Conservation (phyloP, 768 basidiomycete genomes). For the Termitomyces eurrhizus region DNA sequence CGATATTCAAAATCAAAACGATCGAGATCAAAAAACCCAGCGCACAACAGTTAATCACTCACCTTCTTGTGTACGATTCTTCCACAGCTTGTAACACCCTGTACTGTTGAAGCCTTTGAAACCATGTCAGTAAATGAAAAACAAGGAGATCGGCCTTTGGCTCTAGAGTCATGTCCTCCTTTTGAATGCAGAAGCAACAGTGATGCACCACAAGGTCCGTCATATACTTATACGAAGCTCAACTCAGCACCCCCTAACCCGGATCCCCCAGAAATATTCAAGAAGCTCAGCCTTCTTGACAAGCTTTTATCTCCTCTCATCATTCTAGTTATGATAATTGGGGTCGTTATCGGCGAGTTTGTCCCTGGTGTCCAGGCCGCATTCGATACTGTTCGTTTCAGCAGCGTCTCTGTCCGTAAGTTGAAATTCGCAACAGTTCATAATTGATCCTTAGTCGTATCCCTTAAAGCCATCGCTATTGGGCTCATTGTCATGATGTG, state of each 20-base stretch:
- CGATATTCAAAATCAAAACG: constrained; percentile 16
- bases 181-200: neutral
- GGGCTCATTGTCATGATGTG: constrained; percentile 89
- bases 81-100: neutral
- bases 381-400: constrained; percentile 58
- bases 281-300: neutral
- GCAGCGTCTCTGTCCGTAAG: constrained; percentile 77
- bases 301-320: neutral
- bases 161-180: neutral
- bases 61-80: neutral
- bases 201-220: constrained; percentile 1
- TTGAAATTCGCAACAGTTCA: constrained; percentile 9
- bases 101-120: neutral
- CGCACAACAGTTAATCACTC: neutral
- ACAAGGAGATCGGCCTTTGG: neutral
- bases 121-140: neutral
- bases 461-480: constrained; percentile 64
- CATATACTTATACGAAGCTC: neutral
- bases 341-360: constrained; percentile 71
- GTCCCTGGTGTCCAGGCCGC: constrained; percentile 55
- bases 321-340: constrained; percentile 67
- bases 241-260: neutral
- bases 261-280: constrained; percentile 1
- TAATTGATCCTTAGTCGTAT: neutral
- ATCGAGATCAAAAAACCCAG: constrained; percentile 1